phyloP scores from a whole-genome alignment of 202 grass and related monocot species.

The Panicum hallii region DNA sequence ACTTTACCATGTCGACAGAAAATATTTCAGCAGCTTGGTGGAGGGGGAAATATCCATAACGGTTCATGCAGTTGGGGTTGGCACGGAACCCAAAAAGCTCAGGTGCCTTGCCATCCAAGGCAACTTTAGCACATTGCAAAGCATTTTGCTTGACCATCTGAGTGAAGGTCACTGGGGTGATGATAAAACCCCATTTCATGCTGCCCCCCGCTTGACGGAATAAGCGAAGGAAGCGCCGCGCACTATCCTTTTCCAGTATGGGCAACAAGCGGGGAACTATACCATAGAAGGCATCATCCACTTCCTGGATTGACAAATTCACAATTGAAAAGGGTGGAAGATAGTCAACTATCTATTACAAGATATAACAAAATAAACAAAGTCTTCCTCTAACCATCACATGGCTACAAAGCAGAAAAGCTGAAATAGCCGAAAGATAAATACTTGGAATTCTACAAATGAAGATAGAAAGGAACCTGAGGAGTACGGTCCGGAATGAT shows the following conservation, averaged over 20 bases:
- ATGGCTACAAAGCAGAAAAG: neutral
- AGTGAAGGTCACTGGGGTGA: conserved; percentile 24
- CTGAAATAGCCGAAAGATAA: neutral
- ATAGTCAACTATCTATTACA: conserved; percentile 1
- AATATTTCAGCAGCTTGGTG: conserved; percentile 40
- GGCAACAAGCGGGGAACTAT: neutral
- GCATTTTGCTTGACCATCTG: conserved; percentile 9
- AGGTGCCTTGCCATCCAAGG: conserved; percentile 26
- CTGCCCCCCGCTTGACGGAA: neutral
- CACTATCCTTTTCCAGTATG: conserved; percentile 8
- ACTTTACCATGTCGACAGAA: conserved; percentile 39
- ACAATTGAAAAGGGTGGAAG: neutral
- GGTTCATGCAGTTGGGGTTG: conserved; percentile 39
- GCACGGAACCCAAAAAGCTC: neutral
- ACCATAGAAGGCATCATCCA: neutral
- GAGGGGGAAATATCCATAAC: conserved; percentile 22
- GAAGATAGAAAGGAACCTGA: conserved; percentile 25
- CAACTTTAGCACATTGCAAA: conserved; percentile 37
- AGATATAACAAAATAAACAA: conserved; percentile 6
- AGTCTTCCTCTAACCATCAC: neutral
- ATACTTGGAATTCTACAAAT: neutral
- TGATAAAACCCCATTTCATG: neutral
- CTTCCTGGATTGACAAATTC: neutral
- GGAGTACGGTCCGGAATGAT: conserved; percentile 36
- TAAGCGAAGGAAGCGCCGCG: neutral